Base-by-base conservation (phyloP, 805 yeast genomes). In the Candida coquimbonensis region DNA sequence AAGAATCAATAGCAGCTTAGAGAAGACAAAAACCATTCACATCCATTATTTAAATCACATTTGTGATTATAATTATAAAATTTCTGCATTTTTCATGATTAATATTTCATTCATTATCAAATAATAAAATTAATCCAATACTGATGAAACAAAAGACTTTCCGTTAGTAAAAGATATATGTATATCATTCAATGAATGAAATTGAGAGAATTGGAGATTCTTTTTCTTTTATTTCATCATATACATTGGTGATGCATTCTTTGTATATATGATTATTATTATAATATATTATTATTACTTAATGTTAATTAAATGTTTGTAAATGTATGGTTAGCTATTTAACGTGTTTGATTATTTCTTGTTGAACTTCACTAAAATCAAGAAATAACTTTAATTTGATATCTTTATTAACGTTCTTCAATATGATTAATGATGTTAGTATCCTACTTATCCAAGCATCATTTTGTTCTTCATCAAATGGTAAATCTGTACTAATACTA, bases 401-500 rank as follows among this genome's bases (percentile, higher is more conserved):
- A 11, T 47, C 42, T n/a, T 43, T 37, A 8, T 53, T 53, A 14
- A 49, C 46, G 27, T 53, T 53, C 26, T 49, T 45, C 12, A 59
- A 45, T 3, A 57, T 36, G n/a, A 56, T 42, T 12, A 52, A 27
- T 7, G 60, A 51, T 0, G 61, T 55, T n/a, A 62, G 50, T 1
- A 79, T 67, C 38, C 87, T 68, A 31, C 65, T 64, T 45, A 70
- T 72, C 90, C 90, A 83, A 17, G 66, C 53, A 19, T 77, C 81
- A 24, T 72, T 71, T 39, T 68, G 73, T 47, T 72, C 77, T 51
- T 80, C 86, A 14, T 66, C 58, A 19, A 50, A 58, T 3, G 55
- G 38, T 14, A 40, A 13, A 17, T 35, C 37, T 35, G 37, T 19
- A 9, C 7, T 35, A 4, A 16, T 13, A 19, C 37, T 12, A 9